A percentile compares a stretch with the other conserved stretches of the same genome.
phyloP scores from a whole-genome alignment of 2,329 filamentous ascomycete species.

The Chaetothyriales sp. region DNA sequence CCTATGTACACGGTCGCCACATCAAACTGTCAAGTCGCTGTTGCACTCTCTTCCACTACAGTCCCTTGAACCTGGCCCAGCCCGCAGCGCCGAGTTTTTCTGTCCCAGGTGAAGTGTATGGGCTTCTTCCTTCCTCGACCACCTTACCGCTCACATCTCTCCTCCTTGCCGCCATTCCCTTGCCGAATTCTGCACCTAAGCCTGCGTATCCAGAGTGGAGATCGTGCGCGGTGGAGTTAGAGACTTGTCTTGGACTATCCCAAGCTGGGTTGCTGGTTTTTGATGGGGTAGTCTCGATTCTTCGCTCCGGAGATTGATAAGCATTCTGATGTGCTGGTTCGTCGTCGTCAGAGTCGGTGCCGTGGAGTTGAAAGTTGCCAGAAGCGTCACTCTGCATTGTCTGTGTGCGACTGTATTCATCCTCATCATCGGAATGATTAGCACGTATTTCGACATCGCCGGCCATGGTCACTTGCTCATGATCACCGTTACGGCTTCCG shows the following conservation, averaged over 20 bases:
- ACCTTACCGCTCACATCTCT: conserved; percentile 36
- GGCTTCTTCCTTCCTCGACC: conserved; percentile 30
- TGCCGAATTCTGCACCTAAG: conserved; percentile 17
- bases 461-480: conserved; percentile 2
- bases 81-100: conserved; percentile 22
- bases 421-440: conserved; percentile 1
- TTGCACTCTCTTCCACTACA: conserved; percentile 19
- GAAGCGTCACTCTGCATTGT: conserved; percentile 16
- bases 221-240: conserved; percentile 17
- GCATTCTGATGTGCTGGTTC: conserved; percentile 4
- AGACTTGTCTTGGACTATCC: conserved; percentile 10
- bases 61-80: conserved; percentile 34
- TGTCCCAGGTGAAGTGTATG: not conserved
- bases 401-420: conserved; percentile 5
- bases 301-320: not conserved
- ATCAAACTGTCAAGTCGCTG: not conserved
- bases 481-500: conserved; percentile 4
- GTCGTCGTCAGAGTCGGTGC: conserved; percentile 7
- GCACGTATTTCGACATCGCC: conserved; percentile 5
- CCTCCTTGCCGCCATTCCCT: conserved; percentile 29
- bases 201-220: conserved; percentile 16
- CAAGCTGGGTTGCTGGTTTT: not conserved
- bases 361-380: conserved; percentile 16
- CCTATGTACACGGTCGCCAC: not conserved
- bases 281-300: conserved; percentile 12